Evolutionary conservation across 192 early-diverging fungal species (phyloP).

Genomic region (Coemansia sp.): DNA sequence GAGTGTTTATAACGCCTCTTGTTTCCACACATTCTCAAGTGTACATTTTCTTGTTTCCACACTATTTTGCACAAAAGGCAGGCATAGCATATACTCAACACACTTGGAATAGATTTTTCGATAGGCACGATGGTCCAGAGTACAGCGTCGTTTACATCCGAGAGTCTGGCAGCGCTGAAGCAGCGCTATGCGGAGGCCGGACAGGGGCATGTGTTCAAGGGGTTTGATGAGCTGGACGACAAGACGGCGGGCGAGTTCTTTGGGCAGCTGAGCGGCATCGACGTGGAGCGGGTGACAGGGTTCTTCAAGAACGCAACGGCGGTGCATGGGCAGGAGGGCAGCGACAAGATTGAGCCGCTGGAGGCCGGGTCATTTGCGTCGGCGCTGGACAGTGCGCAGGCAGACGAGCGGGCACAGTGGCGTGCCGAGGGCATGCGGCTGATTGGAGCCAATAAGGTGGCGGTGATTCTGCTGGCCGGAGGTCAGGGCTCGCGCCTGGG

Average conservation of each 20-base stretch:
- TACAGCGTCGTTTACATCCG: slow-evolving; percentile 49
- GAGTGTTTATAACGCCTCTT: no score
- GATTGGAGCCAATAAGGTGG: slow-evolving; percentile 88
- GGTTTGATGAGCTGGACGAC: slow-evolving; percentile 68
- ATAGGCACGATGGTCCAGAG: slow-evolving; percentile 36
- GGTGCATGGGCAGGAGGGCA: slow-evolving; percentile 43
- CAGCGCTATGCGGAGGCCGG: slow-evolving; percentile 67
- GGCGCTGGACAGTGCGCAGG: slow-evolving; percentile 54
- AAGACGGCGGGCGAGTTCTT: slow-evolving; percentile 61
- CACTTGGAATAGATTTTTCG: background rate
- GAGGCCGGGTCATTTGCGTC: slow-evolving; percentile 71
- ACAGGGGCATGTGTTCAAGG: slow-evolving; percentile 87
- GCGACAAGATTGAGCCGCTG: slow-evolving; percentile 69
- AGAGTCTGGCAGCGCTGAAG: slow-evolving; percentile 55
- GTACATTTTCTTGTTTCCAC: background rate
- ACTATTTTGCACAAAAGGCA: background rate
- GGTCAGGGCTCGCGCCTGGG: slow-evolving; percentile 86
- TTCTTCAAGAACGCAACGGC: slow-evolving; percentile 78
- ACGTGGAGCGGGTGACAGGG: slow-evolving; percentile 77
- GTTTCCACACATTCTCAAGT: no score
- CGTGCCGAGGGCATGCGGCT: slow-evolving; percentile 68
- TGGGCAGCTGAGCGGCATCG: slow-evolving; percentile 67
- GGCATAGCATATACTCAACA: background rate
- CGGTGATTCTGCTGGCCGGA: slow-evolving; percentile 90
- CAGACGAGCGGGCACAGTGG: slow-evolving; percentile 66